Evolutionary conservation across 2,329 filamentous ascomycete genomes (phyloP).

Genomic region (Colletotrichum siamense): DNA sequence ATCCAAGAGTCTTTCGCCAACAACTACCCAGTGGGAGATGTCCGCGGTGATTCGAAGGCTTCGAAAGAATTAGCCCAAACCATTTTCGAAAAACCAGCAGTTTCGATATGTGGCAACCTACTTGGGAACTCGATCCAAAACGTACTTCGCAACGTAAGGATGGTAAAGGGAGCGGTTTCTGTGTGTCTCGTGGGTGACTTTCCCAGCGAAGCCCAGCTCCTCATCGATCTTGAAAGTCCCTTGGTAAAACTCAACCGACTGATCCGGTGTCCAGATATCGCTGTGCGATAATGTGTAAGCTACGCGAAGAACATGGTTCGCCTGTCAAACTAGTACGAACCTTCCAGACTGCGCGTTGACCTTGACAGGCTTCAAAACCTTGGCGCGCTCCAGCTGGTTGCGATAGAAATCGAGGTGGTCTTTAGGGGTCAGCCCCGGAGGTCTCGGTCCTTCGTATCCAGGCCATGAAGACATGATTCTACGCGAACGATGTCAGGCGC

Average conservation of each 20-base stretch:
- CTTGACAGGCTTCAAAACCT: slow-evolving; percentile 12
- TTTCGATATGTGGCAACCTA: slow-evolving; percentile 10
- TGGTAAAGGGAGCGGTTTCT: slow-evolving; percentile 36
- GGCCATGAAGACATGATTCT: slow-evolving; percentile 20
- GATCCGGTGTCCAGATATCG: slow-evolving; percentile 34
- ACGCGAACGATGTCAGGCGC: neutral
- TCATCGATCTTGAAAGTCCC: slow-evolving; percentile 33
- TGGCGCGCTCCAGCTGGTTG: slow-evolving; percentile 11
- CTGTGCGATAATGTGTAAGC: slow-evolving; percentile 14
- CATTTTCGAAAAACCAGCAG: neutral
- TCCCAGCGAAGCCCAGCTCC: slow-evolving; percentile 33
- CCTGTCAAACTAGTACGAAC: neutral
- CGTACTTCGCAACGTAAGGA: slow-evolving; percentile 31
- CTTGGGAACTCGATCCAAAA: slow-evolving; percentile 34
- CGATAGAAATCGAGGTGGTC: slow-evolving; percentile 19
- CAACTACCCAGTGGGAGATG: slow-evolving; percentile 31
- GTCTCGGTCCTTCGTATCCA: slow-evolving; percentile 6
- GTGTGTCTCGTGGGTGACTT: slow-evolving; percentile 37
- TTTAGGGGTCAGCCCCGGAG: neutral
- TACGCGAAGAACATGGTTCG: neutral
- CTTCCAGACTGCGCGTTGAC: slow-evolving; percentile 23
- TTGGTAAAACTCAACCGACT: slow-evolving; percentile 37
- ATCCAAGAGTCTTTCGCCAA: slow-evolving; percentile 27
- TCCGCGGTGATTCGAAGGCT: slow-evolving; percentile 30
- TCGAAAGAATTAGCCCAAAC: neutral